Percentiles rank a stretch among this genome's conserved stretches.
phyloP scores from a whole-genome alignment of 306 rosid genomes.

The Oemleria cerasiformis region DNA sequence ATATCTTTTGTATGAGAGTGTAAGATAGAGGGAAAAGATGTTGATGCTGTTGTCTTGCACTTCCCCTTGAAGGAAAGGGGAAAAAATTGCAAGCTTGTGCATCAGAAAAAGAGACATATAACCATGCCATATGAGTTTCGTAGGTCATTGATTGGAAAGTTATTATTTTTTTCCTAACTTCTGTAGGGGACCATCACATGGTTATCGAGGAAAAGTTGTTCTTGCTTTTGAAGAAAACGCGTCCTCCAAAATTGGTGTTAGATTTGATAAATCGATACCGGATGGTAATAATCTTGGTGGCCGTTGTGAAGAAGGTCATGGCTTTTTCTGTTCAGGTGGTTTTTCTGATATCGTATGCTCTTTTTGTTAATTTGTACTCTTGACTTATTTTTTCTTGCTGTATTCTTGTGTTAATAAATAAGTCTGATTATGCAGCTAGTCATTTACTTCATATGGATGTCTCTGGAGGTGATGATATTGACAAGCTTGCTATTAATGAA shows the following conservation, averaged over 20 bases:
- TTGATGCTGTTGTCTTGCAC: no score
- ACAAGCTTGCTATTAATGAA: slow-evolving; percentile 72
- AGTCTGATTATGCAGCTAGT: slow-evolving; percentile 49
- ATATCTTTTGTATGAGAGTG: neutral
- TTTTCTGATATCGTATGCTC: slow-evolving; percentile 23
- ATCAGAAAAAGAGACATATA: neutral
- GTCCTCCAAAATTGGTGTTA: slow-evolving; percentile 88
- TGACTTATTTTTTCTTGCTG: neutral
- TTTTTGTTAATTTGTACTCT: neutral
- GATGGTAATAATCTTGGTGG: slow-evolving; percentile 99
- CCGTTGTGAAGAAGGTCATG: slow-evolving; percentile 78
- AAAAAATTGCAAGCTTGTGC: neutral
- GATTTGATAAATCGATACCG: slow-evolving; percentile 88
- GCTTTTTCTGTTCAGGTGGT: slow-evolving; percentile 89
- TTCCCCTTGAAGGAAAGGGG: neutral
- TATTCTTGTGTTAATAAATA: slow-evolving; percentile 23
- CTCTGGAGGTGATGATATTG: slow-evolving; percentile 74
- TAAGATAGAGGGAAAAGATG: neutral
- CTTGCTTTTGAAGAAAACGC: slow-evolving; percentile 89
- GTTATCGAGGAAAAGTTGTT: slow-evolving; percentile 78
- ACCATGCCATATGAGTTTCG: neutral
- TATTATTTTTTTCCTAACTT: slow-evolving; percentile 15
- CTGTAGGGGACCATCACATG: slow-evolving; percentile 87
- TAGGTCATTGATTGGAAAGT: neutral
- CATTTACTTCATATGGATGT: slow-evolving; percentile 66